phyloP scores from a whole-genome alignment of 257 asterid genomes.

The Solanum piurae region DNA sequence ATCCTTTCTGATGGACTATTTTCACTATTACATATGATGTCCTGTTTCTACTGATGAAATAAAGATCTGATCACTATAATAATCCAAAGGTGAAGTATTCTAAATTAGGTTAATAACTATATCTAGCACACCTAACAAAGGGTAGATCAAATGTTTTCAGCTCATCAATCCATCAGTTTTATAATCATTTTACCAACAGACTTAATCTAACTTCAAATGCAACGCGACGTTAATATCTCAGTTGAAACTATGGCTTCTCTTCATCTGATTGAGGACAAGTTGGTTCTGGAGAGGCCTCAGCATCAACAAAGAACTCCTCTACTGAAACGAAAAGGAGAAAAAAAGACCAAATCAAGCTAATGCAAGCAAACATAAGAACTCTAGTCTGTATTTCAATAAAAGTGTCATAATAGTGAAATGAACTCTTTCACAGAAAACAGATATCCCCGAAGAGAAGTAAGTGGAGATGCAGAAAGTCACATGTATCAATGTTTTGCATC shows the following conservation, averaged over 20 bases:
- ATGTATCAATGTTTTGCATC: background rate
- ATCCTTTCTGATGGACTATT: background rate
- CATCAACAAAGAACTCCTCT: slow-evolving; percentile 92
- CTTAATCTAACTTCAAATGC: background rate
- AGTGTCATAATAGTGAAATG: background rate
- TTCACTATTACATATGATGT: background rate
- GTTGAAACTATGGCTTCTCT: slow-evolving; percentile 53
- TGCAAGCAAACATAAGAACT: background rate
- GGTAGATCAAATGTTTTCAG: background rate
- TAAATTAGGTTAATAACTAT: background rate
- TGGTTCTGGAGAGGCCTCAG: slow-evolving; percentile 41
- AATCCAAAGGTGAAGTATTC: background rate
- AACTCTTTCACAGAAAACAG: background rate
- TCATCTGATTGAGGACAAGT: slow-evolving; percentile 75
- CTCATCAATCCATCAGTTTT: background rate
- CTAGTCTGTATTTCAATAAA: background rate
- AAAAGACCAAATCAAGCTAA: background rate
- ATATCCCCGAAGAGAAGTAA: background rate
- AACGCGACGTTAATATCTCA: background rate
- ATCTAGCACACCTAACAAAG: background rate
- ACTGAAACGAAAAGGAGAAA: slow-evolving; percentile 30
- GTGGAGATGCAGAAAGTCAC: background rate
- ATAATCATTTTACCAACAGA: background rate
- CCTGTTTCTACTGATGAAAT: background rate
- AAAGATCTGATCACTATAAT: background rate